Evolutionary conservation across 768 basidiomycete species (phyloP).

Genomic region (Mycena venus): DNA sequence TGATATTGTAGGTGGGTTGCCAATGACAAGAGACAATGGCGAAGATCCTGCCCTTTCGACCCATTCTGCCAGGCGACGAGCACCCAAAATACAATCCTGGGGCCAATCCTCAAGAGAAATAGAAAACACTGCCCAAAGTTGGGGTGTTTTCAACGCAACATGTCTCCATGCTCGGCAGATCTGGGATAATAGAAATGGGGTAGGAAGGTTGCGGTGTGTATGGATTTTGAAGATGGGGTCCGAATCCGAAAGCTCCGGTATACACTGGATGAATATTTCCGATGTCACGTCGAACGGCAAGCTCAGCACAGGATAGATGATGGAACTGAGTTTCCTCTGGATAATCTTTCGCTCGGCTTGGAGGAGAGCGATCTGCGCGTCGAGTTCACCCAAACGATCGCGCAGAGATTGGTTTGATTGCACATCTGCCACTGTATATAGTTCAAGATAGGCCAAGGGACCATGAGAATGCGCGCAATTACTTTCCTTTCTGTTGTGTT

Average conservation of each 20-base stretch:
- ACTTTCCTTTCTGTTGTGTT: no score
- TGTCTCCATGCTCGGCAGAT: constrained; percentile 9
- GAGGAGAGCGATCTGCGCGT: not conserved
- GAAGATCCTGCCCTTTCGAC: not conserved
- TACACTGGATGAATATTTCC: not conserved
- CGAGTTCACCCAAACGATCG: constrained; percentile 4
- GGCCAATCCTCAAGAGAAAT: not conserved
- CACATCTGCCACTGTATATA: no score
- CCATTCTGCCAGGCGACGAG: not conserved
- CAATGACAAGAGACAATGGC: not conserved
- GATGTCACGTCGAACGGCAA: not conserved
- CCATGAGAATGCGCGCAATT: no score
- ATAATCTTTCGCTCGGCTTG: not conserved
- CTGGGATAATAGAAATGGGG: not conserved
- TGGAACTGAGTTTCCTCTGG: not conserved
- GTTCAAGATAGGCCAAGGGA: no score
- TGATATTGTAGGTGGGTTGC: not conserved
- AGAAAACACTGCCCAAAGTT: not conserved
- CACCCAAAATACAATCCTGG: not conserved
- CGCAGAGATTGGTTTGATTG: not conserved
- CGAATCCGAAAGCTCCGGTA: not conserved
- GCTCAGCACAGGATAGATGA: not conserved
- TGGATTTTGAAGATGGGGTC: not conserved
- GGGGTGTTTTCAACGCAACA: not conserved
- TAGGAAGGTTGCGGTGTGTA: not conserved